These are phyloP conservation scores for Xylaria curta DNA, from an alignment of 495 filamentous ascomycete genomes.

Conservation along the genomic window DNA sequence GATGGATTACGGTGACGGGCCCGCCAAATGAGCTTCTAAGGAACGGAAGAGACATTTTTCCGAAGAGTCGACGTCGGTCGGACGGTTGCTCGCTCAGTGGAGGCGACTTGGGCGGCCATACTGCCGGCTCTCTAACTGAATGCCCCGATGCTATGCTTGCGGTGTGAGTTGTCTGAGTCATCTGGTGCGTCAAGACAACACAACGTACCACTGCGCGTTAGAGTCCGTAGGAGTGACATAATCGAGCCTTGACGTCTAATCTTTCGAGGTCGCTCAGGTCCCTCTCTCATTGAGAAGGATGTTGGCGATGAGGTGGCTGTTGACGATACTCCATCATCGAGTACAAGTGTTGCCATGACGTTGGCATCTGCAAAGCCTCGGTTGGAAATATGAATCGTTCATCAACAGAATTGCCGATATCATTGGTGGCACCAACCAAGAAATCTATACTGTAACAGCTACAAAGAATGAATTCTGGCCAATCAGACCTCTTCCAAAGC, in stretches of 20 bases:
- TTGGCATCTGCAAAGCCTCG: constrained; percentile 16
- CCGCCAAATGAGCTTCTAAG: constrained; percentile 50
- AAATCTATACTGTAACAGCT: constrained; percentile 13
- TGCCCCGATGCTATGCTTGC: constrained; percentile 28
- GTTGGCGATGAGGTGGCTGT: constrained; percentile 35
- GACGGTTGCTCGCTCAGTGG: constrained; percentile 28
- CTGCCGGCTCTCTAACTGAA: constrained; percentile 36
- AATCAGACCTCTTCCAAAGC: constrained; percentile 20
- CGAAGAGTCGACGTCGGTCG: constrained; percentile 39
- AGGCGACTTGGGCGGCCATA: constrained; percentile 36
- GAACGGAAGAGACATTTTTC: constrained; percentile 52
- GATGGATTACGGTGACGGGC: constrained; percentile 52
- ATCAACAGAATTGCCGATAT: not conserved
- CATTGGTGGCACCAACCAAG: not conserved
- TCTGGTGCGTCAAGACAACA: constrained; percentile 19
- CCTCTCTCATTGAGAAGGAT: constrained; percentile 35
- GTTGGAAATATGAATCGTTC: not conserved
- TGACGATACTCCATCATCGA: constrained; percentile 34
- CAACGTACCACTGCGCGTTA: constrained; percentile 52
- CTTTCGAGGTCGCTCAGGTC: constrained; percentile 43
- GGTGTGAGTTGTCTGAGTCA: not conserved
- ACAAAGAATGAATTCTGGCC: constrained; percentile 17
- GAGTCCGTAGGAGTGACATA: constrained; percentile 51
- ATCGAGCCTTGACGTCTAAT: constrained; percentile 50
- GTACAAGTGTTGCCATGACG: constrained; percentile 29